Conservation (phyloP, 495 filamentous ascomycete species). For the Podospora pseudoanserina region DNA sequence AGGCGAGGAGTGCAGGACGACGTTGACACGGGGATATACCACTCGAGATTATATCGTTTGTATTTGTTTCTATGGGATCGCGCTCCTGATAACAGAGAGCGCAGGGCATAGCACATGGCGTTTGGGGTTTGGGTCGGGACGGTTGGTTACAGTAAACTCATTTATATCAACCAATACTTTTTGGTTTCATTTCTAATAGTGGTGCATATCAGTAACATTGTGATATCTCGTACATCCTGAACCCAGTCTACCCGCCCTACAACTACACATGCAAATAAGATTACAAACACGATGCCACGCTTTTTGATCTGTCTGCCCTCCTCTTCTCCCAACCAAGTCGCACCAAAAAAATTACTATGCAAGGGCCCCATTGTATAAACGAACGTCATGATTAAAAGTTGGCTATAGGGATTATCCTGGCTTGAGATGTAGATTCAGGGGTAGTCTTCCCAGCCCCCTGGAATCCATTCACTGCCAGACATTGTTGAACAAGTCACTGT, state of each 20-base stretch:
- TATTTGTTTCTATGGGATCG: not conserved
- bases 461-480: conserved; percentile 67
- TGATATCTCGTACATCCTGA: not conserved
- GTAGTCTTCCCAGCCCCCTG: not conserved
- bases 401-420: not conserved
- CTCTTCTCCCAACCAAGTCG: not conserved
- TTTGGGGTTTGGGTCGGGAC: not conserved
- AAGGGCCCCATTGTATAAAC: not conserved
- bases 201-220: not conserved
- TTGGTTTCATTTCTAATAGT: not conserved
- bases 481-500: conserved; percentile 83
- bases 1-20: too few species aligned
- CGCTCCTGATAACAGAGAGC: too few species aligned
- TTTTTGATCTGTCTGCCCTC: not conserved
- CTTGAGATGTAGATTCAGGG: not conserved
- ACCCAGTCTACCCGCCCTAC: not conserved
- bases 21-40: not conserved
- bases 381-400: conserved; percentile 1
- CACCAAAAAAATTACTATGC: not conserved
- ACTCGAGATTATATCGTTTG: not conserved
- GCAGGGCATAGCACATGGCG: not conserved
- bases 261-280: not conserved
- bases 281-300: not conserved
- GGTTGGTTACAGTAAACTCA: not conserved
- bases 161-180: not conserved